A percentile compares a stretch with the other conserved stretches of the same genome.
phyloP scores from a whole-genome alignment of 1,139 yeast species.

The Scheffersomyces parashehatae region DNA sequence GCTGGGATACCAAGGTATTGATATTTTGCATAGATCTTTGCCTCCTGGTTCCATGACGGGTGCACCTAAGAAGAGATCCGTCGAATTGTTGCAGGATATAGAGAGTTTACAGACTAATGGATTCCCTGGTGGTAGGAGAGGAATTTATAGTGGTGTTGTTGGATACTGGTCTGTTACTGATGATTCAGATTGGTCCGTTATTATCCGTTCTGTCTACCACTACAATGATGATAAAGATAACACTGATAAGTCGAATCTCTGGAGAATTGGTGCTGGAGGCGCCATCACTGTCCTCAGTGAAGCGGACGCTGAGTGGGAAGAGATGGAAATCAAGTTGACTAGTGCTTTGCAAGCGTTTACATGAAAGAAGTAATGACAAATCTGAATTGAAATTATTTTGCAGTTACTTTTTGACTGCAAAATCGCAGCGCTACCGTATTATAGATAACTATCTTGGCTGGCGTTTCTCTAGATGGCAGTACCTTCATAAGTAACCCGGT shows the following conservation, averaged over 20 bases:
- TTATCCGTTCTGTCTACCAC: conserved; percentile 79
- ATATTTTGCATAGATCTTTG: conserved; percentile 70
- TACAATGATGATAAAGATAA: conserved; percentile 54
- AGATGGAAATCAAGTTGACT: conserved; percentile 77
- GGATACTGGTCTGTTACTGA: conserved; percentile 95
- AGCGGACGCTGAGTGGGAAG: conserved; percentile 84
- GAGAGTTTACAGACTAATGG: conserved; percentile 44
- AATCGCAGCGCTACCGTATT: conserved; percentile 1
- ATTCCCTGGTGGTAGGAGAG: conserved; percentile 58
- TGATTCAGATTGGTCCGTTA: conserved; percentile 94
- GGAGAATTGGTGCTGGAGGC: conserved; percentile 98
- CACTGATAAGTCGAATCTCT: conserved; percentile 33
- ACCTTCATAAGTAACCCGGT: too few relatives aligned
- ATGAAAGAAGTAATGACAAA: not conserved
- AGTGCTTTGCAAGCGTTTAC: conserved; percentile 72
- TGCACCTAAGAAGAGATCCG: conserved; percentile 94
- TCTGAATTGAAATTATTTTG: not conserved
- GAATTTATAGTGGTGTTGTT: conserved; percentile 89
- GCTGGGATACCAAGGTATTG: conserved; percentile 64
- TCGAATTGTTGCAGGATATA: conserved; percentile 69
- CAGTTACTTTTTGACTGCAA: conserved; percentile 5
- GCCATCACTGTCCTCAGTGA: conserved; percentile 92
- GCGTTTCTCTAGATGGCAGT: too few relatives aligned
- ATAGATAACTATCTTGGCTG: too few relatives aligned
- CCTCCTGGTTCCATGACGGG: conserved; percentile 99